Evolutionary conservation across 2,329 filamentous ascomycete species (phyloP), one percentile per base, ranked within the genome.

Genomic region (Teratosphaeria epicoccoides): DNA sequence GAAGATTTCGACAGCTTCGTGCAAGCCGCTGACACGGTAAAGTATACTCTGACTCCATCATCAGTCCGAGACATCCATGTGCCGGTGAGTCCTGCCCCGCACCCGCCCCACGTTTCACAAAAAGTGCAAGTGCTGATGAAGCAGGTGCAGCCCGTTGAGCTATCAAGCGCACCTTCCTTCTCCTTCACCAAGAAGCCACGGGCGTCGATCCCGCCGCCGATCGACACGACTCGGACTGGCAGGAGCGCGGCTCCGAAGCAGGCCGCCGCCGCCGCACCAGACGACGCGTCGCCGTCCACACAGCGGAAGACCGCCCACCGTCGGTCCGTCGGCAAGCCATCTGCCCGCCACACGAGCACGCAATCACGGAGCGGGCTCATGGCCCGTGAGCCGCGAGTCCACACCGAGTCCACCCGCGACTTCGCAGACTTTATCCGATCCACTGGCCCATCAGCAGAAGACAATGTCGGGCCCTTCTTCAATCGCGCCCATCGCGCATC

Each of bases 381-480:
- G 53, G 81, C 88, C 23, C 80, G 89, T 56, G 89, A 95, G 58
- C 83, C 88, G 1, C 79, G 85, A 55, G 74, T 86, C 7, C 76
- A 81, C 9, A 75, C 77, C 4, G 85, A 90, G 55, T 88, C 88
- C 0, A 80, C 85, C 7, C 77, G 82, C 45, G 90, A 95, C 61
- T 88, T 96, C 70, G 87, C 88, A 22, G 85, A 94, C 53, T 96
- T 95, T 66, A 88, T 95, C 62, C 84, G 88, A 54, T 87, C 85
- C 0, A 95, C 88, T 25, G 88, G 88, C 1, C 86, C 91, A 61
- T 52, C 61, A 57, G 53, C 61, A 47, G 55, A 46, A 14, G 50
- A 50, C 23, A 44, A 50, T 11, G 50, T 50, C 9, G 43, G 14
- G 49, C 53, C 53, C 49, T 22, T 54, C 49, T 24, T 55, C 46